Evolutionary conservation across 768 basidiomycete genomes (phyloP).

Genomic region (Termitomyces eurrhizus): DNA sequence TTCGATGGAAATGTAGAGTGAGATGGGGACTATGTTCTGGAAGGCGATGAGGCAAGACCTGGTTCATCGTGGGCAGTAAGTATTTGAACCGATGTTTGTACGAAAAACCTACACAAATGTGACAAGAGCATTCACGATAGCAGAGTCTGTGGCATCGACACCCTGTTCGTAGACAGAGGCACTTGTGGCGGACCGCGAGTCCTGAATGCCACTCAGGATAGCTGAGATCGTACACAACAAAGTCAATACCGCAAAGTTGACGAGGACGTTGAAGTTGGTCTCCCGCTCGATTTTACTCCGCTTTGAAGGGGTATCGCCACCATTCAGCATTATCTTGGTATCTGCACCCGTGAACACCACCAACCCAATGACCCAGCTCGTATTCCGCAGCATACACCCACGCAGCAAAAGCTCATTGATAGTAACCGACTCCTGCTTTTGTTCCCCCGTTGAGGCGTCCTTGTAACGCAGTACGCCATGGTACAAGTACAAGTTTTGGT

Average conservation of each 20-base stretch:
- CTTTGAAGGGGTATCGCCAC: slow-evolving; percentile 93
- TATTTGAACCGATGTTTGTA: not conserved
- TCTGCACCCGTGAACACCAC: slow-evolving; percentile 92
- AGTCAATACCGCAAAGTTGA: slow-evolving; percentile 82
- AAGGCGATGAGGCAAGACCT: slow-evolving; percentile 94
- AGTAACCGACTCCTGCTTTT: slow-evolving; percentile 65
- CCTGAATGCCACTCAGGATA: slow-evolving; percentile 71
- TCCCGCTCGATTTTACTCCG: slow-evolving; percentile 97
- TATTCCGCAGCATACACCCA: slow-evolving; percentile 88
- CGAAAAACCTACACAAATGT: slow-evolving; percentile 77
- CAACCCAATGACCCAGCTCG: slow-evolving; percentile 89
- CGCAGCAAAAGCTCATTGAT: slow-evolving; percentile 94
- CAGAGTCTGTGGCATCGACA: slow-evolving; percentile 55
- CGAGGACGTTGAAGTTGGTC: slow-evolving; percentile 96
- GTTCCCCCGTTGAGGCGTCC: slow-evolving; percentile 45
- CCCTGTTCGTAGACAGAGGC: slow-evolving; percentile 67
- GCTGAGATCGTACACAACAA: slow-evolving; percentile 75
- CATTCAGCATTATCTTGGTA: slow-evolving; percentile 90
- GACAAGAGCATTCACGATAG: slow-evolving; percentile 72
- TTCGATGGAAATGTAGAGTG: slow-evolving; percentile 96
- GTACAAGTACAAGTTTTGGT: slow-evolving; percentile 90
- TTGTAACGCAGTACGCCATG: slow-evolving; percentile 80
- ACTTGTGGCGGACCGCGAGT: slow-evolving; percentile 59
- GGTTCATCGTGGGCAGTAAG: slow-evolving; percentile 10
- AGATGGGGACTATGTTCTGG: slow-evolving; percentile 96